Conservation (phyloP, 1,139 yeast species). For the Hansenula anomala region DNA sequence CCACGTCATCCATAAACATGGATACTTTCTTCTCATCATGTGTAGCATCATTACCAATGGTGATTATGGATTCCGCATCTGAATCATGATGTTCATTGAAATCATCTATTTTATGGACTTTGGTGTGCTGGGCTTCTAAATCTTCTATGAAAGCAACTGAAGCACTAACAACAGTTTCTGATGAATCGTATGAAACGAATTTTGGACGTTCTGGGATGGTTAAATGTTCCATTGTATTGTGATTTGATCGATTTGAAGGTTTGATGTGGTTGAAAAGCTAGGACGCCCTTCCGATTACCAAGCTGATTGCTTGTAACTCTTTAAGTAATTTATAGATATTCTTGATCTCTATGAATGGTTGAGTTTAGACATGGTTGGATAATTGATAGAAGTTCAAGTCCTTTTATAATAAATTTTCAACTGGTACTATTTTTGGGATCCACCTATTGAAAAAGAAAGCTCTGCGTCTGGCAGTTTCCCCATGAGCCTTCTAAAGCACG, state of each 20-base stretch:
- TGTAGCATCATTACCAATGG: not conserved
- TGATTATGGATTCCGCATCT: not conserved
- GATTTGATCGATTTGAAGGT: not conserved
- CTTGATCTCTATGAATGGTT: no score
- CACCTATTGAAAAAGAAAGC: no score
- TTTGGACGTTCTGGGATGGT: not conserved
- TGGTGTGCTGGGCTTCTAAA: not conserved
- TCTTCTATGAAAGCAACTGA: not conserved
- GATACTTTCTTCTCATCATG: not conserved
- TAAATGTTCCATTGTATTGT: not conserved
- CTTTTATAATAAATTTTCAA: no score
- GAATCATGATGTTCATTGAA: not conserved
- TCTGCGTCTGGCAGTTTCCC: no score
- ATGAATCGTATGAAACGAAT: not conserved
- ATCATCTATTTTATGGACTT: not conserved
- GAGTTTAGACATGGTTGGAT: no score
- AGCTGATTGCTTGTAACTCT: no score
- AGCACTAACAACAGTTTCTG: not conserved
- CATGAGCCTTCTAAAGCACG: no score
- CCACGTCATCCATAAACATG: constrained; percentile 13
- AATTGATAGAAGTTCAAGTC: no score
- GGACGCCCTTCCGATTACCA: no score
- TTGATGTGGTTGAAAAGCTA: not conserved
- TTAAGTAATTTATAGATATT: no score
- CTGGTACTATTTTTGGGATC: no score